A percentile compares a stretch with the other conserved stretches of the same genome.
Evolutionary conservation across 306 rosid species (phyloP).

Genomic region (Quillaja saponaria): DNA sequence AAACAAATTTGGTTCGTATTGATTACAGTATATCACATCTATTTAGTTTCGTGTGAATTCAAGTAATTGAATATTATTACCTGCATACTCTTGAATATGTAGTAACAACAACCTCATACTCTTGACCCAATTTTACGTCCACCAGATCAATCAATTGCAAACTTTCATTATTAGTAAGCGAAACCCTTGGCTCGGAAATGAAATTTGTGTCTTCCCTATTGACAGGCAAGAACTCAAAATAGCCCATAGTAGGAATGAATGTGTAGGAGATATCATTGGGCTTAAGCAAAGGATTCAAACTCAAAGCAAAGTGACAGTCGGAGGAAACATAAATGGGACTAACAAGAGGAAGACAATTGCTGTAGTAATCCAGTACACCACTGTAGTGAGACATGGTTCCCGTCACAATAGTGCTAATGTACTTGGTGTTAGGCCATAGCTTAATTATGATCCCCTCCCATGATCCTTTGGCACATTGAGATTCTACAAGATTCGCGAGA

Average conservation of each 20-base stretch:
- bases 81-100: conserved; percentile 36
- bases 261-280: conserved; percentile 43
- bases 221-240: conserved; percentile 42
- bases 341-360: conserved; percentile 43
- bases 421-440: conserved; percentile 47
- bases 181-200: no score
- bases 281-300: background rate
- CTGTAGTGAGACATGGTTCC: conserved; percentile 48
- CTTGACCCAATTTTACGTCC: conserved; percentile 36
- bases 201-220: conserved; percentile 12
- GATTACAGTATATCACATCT: no score
- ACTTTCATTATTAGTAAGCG: conserved; percentile 1
- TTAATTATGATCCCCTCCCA: conserved; percentile 37
- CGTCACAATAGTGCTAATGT: conserved; percentile 42
- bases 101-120: conserved; percentile 41
- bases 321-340: conserved; percentile 46
- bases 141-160: conserved; percentile 36
- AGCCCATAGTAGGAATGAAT: conserved; percentile 44
- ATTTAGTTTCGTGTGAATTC: background rate
- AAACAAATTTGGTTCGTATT: no score
- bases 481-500: conserved; percentile 35
- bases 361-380: conserved; percentile 32
- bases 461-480: conserved; percentile 28
- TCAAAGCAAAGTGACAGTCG: conserved; percentile 42
- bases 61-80: background rate